Base-by-base conservation (phyloP, 192 early-diverging fungal species). In the Chytriomyces sp. region DNA sequence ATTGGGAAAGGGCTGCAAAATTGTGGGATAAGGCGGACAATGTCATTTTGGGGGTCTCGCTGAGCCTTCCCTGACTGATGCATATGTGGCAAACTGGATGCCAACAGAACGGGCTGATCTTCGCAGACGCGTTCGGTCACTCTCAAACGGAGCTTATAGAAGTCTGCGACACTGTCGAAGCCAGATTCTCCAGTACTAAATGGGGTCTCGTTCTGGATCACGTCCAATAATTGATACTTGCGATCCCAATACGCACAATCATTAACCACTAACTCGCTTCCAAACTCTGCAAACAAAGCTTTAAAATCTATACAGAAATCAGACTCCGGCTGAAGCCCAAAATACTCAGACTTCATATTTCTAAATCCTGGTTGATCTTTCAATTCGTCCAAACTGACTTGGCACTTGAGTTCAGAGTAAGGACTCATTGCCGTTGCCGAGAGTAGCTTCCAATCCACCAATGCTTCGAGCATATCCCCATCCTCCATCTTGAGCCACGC, bases 51-150 rank as follows among this genome's bases (percentile, higher is more conserved):
- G 12, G 52, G 57, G 3, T 58, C 40, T 32, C 14, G 37, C 32
- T 74, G 22, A n/a, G 52, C 58, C 22, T 37, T n/a, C 7, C 55
- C 65, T 30, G 12, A 41, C 55, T 80, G 81, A 5, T 75, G 54
- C 39, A 80, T 75, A 37, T 64, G 67, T 4, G 83, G 76, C 10
- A 85, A 19, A 1, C 39, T n/a, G 12, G 31, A n/a, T 3, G 80
- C 83, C n/a, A 44, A 5, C 33, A 85, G 59, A 12, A 85, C 44
- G 4, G 75, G 72, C 49, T 85, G 83, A 25, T 75, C 38, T 17
- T 17, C 59, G 6, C 52, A 4, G 28, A 85, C 74, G 3, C 37
- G 28, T 44, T 69, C 75, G 8, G 2, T 28, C 39, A 72, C 77
- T 22, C 55, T 12, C 31, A 85, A 70, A 10, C 76, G 60, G 0